These are phyloP conservation scores for Stephania japonica DNA, from an alignment of 164 flowering plant species.

Conservation along the genomic window DNA sequence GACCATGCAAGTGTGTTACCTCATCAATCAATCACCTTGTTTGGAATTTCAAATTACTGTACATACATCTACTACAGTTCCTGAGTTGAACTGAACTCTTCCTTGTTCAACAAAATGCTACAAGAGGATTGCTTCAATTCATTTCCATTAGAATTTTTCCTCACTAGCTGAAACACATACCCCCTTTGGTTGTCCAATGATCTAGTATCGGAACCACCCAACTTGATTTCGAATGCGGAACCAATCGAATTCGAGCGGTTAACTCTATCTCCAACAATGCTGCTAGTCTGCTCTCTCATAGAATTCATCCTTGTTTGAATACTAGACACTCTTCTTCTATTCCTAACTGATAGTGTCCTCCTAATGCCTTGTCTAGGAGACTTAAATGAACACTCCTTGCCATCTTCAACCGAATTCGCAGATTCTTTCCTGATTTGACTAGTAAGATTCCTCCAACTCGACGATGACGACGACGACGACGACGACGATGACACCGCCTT, in stretches of 20 bases:
- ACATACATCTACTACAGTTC: not conserved
- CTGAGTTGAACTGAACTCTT: not conserved
- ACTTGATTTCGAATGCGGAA: constrained; percentile 25
- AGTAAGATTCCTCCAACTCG: constrained; percentile 38
- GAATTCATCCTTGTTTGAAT: constrained; percentile 26
- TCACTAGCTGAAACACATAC: constrained; percentile 24
- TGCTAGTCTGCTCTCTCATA: not conserved
- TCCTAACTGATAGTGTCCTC: constrained; percentile 24
- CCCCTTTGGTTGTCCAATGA: constrained; percentile 32
- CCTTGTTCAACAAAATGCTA: not conserved
- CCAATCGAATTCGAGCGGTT: constrained; percentile 50
- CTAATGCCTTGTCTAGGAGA: constrained; percentile 24
- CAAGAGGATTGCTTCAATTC: constrained; percentile 13
- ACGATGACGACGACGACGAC: constrained; percentile 10
- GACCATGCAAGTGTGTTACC: not conserved
- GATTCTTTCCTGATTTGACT: constrained; percentile 26
- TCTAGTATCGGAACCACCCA: constrained; percentile 14
- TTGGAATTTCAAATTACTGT: not conserved
- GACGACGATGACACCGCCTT: constrained; percentile 19
- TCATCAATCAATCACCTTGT: not conserved
- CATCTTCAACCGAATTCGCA: constrained; percentile 5
- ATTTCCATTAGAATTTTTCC: constrained; percentile 1
- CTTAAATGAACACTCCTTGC: constrained; percentile 23
- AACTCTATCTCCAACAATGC: constrained; percentile 14
- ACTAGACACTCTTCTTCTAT: constrained; percentile 50